Percentiles rank a stretch among this genome's conserved stretches.
Evolutionary conservation across 495 filamentous ascomycete species (phyloP).

Genomic region (Hyaloscypha variabilis): DNA sequence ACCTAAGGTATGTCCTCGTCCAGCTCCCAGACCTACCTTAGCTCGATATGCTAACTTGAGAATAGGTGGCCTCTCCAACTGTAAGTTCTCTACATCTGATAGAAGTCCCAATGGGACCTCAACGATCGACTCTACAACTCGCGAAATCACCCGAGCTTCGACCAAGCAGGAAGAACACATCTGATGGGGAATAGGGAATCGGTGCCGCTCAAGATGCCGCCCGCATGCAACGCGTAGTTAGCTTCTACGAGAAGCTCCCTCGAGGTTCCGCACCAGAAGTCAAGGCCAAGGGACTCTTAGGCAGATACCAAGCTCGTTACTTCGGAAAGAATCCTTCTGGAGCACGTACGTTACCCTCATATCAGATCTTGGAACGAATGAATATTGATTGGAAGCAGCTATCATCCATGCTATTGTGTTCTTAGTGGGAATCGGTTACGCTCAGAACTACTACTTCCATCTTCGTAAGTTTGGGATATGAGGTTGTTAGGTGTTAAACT

Average conservation of each 20-base stretch:
- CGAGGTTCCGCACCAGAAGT: slow-evolving; percentile 81
- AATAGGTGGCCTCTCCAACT: slow-evolving; percentile 84
- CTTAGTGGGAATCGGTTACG: slow-evolving; percentile 81
- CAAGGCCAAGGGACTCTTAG: slow-evolving; percentile 77
- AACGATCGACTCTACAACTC: not conserved
- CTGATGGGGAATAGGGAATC: slow-evolving; percentile 68
- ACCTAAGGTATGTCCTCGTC: slow-evolving; percentile 74
- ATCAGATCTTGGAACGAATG: not conserved
- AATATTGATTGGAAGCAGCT: slow-evolving; percentile 53
- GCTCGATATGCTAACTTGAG: slow-evolving; percentile 14
- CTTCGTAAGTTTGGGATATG: slow-evolving; percentile 68
- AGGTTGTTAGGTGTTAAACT: slow-evolving; percentile 31
- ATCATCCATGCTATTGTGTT: slow-evolving; percentile 80
- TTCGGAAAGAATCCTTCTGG: slow-evolving; percentile 89
- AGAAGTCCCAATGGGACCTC: slow-evolving; percentile 3
- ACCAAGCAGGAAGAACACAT: slow-evolving; percentile 11
- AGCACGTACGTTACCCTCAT: slow-evolving; percentile 69
- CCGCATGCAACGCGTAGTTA: slow-evolving; percentile 94
- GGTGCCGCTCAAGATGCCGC: slow-evolving; percentile 91
- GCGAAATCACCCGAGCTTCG: slow-evolving; percentile 3
- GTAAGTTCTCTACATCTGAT: slow-evolving; percentile 59
- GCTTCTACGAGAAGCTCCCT: slow-evolving; percentile 97
- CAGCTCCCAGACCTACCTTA: not conserved
- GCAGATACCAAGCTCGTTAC: slow-evolving; percentile 90
- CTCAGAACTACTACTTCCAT: slow-evolving; percentile 99